phyloP scores from a whole-genome alignment of 2,329 filamentous ascomycete genomes.

The Blumeria hordei region DNA sequence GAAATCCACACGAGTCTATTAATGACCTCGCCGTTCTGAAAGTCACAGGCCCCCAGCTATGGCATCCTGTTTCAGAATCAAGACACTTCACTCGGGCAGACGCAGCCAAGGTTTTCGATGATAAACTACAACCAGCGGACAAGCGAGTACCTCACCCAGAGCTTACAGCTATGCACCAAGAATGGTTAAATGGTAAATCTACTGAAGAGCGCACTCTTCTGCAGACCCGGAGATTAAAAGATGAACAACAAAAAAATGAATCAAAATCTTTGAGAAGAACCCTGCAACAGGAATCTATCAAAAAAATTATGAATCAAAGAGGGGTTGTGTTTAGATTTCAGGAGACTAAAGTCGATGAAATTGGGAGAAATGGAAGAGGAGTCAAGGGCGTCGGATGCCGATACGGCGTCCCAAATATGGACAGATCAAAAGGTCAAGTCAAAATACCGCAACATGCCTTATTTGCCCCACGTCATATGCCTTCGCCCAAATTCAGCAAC shows the following conservation, averaged over 20 bases:
- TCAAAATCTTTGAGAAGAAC: constrained; percentile 14
- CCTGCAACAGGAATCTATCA: constrained; percentile 16
- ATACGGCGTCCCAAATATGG: constrained; percentile 37
- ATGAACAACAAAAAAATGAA: constrained; percentile 6
- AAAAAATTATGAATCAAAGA: constrained; percentile 19
- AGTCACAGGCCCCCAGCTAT: constrained; percentile 37
- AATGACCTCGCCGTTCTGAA: constrained; percentile 41
- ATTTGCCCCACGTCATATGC: not conserved
- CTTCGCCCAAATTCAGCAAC: not conserved
- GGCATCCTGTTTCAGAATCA: constrained; percentile 37
- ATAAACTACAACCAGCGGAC: constrained; percentile 34
- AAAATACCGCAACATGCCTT: constrained; percentile 29
- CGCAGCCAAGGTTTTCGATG: constrained; percentile 38
- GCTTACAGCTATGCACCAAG: constrained; percentile 30
- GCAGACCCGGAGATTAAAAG: not conserved
- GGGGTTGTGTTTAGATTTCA: constrained; percentile 40
- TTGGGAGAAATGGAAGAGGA: constrained; percentile 28
- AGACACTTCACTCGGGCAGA: constrained; percentile 38
- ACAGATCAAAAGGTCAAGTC: constrained; percentile 36
- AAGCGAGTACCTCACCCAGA: constrained; percentile 36
- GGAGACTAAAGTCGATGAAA: constrained; percentile 30
- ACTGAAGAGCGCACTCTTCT: constrained; percentile 11
- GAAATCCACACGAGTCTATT: constrained; percentile 29
- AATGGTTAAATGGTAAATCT: constrained; percentile 18
- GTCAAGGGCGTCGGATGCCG: constrained; percentile 30